These are phyloP conservation scores for Aspergillus amoenus DNA, from an alignment of 2,329 filamentous ascomycete genomes.

Conservation along the genomic window DNA sequence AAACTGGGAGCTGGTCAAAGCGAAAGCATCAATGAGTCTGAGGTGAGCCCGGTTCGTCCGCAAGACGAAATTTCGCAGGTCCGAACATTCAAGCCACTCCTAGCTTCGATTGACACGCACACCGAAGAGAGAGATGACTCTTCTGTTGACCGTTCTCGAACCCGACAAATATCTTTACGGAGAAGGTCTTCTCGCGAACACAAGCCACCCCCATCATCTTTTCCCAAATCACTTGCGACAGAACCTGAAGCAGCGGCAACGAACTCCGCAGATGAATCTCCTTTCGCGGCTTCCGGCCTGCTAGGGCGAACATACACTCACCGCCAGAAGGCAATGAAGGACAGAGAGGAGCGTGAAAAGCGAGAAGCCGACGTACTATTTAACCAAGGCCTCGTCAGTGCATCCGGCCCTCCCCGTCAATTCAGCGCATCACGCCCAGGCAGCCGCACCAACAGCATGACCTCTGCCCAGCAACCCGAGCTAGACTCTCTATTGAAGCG, in stretches of 20 bases:
- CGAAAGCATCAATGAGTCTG: conserved; percentile 21
- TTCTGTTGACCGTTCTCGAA: conserved; percentile 15
- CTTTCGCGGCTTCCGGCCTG: conserved; percentile 38
- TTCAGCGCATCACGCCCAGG: conserved; percentile 22
- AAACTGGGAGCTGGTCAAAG: conserved; percentile 60
- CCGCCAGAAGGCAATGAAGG: conserved; percentile 41
- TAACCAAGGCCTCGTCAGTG: conserved; percentile 54
- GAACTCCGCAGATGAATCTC: conserved; percentile 24
- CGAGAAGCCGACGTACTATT: conserved; percentile 48
- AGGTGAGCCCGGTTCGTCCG: conserved; percentile 14
- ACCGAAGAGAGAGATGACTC: conserved; percentile 26
- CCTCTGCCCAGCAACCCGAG: conserved; percentile 25
- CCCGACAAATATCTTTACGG: conserved; percentile 25
- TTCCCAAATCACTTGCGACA: conserved; percentile 26
- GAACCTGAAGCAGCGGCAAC: conserved; percentile 21
- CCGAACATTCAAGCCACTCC: conserved; percentile 60
- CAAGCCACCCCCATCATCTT: conserved; percentile 30
- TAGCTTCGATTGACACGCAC: conserved; percentile 56
- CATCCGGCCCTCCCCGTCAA: conserved; percentile 42
- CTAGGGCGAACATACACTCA: conserved; percentile 42
- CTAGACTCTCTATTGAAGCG: conserved; percentile 38
- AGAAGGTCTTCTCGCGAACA: conserved; percentile 31
- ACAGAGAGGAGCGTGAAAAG: conserved; percentile 38
- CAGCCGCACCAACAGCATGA: conserved; percentile 37
- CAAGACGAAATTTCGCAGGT: conserved; percentile 15